Evolutionary conservation across 1,284 basidiomycete species (phyloP).

Genomic region (Wolfiporia cocos): DNA sequence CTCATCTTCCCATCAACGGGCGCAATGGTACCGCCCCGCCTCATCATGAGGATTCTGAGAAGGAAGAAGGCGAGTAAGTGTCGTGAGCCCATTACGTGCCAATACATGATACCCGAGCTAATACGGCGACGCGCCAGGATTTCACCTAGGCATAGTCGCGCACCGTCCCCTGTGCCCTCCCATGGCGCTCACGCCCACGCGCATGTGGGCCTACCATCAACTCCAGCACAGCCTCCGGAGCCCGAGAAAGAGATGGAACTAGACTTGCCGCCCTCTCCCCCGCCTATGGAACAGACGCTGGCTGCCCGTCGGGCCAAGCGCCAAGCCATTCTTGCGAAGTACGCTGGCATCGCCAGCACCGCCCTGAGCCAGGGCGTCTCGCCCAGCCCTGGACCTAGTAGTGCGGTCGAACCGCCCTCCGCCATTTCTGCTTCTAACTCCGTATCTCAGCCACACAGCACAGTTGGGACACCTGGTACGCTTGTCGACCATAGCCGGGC

Average conservation of each 20-base stretch:
- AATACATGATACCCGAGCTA: too few relatives aligned
- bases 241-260: slow-evolving; percentile 49
- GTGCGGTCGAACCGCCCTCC: slow-evolving; percentile 68
- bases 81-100: slow-evolving; percentile 18
- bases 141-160: slow-evolving; percentile 43
- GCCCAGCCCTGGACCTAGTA: slow-evolving; percentile 55
- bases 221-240: slow-evolving; percentile 11
- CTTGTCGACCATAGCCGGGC: too few relatives aligned
- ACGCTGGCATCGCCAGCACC: slow-evolving; percentile 44
- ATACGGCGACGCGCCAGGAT: too few relatives aligned
- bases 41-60: slow-evolving; percentile 44
- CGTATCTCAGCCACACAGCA: slow-evolving; percentile 47
- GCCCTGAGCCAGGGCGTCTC: slow-evolving; percentile 31
- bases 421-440: slow-evolving; percentile 54
- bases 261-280: slow-evolving; percentile 48
- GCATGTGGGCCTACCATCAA: slow-evolving; percentile 19
- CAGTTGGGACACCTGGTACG: slow-evolving; percentile 28
- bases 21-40: slow-evolving; percentile 18
- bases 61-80: slow-evolving; percentile 78
- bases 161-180: slow-evolving; percentile 20
- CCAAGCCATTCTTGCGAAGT: slow-evolving; percentile 83
- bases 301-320: slow-evolving; percentile 78
- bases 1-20: background rate
- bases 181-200: slow-evolving; percentile 15
- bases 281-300: slow-evolving; percentile 65